Base-by-base conservation (phyloP, 345 rosid species). In the Arabidopsis arenosa region DNA sequence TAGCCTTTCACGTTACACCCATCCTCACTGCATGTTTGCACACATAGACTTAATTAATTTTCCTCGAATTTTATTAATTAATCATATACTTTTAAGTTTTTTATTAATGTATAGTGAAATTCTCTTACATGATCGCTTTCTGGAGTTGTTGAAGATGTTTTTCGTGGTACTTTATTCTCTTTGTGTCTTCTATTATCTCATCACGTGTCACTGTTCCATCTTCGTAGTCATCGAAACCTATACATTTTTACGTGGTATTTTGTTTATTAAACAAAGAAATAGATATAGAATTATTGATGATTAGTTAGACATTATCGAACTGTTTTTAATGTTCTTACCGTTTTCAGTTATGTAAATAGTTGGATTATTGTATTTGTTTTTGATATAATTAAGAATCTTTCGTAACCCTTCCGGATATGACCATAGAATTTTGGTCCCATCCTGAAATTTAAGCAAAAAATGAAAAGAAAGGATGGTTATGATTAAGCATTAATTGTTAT, bases 1-100 rank as follows among this genome's bases (percentile, higher is more conserved):
- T 87, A 89, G 7, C 91, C 91, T 77, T 78, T 81, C 3, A 87
- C 87, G 6, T 86, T 75, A 72, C 77, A 86, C 1, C 86, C 87
- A 51, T 76, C 81, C 10, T 48, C 77, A 55, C 81, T 78, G 63
- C 68, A 67, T 57, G 15, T 72, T 6, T 43, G 28, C 7, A 8
- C 14, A 28, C 10, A 13, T 9, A 13, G 3, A 9, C 13, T 36
- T 2, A 45, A 14, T 51, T 13, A 44, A 48, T 13, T 26, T 10
- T 18, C 12, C 32, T 11, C 32, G 2, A 13, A 52, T 0, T 11
- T 18, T 14, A 55, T 32, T 21, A 23, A 57, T 45, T 11, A 8
- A 1, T 21, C 3, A 11, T 7, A 48, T 7, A 17, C 4, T 48
- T n/a, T 7, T 12, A 58, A 60, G 8, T 17, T 5, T 8, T 5